Base-by-base conservation (phyloP, 164 flowering plant species). In the Warburgia ugandensis region DNA sequence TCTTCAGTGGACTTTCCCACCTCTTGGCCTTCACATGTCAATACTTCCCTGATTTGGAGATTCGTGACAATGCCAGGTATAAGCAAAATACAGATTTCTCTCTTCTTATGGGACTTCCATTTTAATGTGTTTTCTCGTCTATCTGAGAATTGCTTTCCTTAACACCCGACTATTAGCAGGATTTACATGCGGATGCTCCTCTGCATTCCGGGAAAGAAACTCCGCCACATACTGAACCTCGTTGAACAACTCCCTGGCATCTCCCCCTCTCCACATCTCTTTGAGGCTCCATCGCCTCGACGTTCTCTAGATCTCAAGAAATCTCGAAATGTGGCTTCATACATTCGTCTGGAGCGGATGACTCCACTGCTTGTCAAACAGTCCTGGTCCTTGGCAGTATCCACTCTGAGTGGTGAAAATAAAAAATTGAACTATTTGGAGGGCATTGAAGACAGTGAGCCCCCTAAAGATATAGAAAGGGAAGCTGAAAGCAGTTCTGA, bases 21-120 rank as follows among this genome's bases (percentile, higher is more conserved):
- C 91, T 92, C 26, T 77, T 88, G 51, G 75, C 89, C 30, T 86
- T 79, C 68, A 69, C 76, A 19, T 75, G 86, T 64, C 86, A 83
- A 29, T 79, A 72, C 66, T 88, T 92, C 64, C 98, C 98, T 38
- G 96, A 92, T 70, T 45, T 92, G 77, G 97, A 92, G 69, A 77
- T 92, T 61, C 95, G 99, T 57, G 99, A 92, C 54, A 76, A 72
- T 82, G 95, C 97, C 65, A 86, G 97, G 99, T 92, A 76, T 29
- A 53, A 25, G 4, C 32, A 30, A 29, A 20, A 21, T 14, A 23
- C 47, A 6, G n/a, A n/a, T n/a, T n/a, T 19, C 22, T 8, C 35
- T 19, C 23, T 10, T 48, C 8, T 48, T 29, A n/a, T n/a, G n/a
- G n/a, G n/a, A n/a, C n/a, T 14, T 17, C 8, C 0, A 8, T 30